A percentile compares a stretch with the other conserved stretches of the same genome.
phyloP scores from a whole-genome alignment of 2,329 filamentous ascomycete species.

The Torrubiella hemipterigena region DNA sequence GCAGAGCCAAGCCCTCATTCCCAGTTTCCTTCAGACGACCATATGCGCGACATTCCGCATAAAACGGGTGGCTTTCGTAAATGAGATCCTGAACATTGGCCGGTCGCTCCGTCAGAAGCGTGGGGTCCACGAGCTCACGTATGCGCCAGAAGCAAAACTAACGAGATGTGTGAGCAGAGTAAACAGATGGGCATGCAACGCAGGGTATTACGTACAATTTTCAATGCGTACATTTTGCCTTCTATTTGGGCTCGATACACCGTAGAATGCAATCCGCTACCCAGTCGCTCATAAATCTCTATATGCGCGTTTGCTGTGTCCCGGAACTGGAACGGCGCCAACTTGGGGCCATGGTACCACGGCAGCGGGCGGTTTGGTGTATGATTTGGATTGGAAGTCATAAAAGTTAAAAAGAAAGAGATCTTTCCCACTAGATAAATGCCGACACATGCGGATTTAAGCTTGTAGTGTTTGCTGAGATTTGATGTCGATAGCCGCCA shows the following conservation, averaged over 20 bases:
- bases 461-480: too few species aligned
- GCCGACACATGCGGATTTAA: too few species aligned
- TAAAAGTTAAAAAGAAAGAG: too few species aligned
- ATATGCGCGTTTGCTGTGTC: background rate
- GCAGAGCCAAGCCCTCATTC: conserved; percentile 4
- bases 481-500: too few species aligned
- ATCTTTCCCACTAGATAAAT: too few species aligned
- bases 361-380: background rate
- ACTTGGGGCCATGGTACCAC: background rate
- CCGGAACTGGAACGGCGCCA: background rate
- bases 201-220: background rate
- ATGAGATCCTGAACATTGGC: background rate
- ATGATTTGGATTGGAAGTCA: too few species aligned
- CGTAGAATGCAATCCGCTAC: background rate
- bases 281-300: background rate
- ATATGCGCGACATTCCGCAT: conserved; percentile 5
- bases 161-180: too few species aligned
- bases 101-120: background rate
- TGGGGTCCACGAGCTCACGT: background rate
- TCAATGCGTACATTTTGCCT: background rate
- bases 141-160: background rate
- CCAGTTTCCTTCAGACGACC: conserved; percentile 5
- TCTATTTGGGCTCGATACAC: background rate
- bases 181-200: too few species aligned
- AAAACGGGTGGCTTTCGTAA: conserved; percentile 1